Conservation (phyloP, 2,329 filamentous ascomycete genomes). For the Hymenoscyphus occultus region DNA sequence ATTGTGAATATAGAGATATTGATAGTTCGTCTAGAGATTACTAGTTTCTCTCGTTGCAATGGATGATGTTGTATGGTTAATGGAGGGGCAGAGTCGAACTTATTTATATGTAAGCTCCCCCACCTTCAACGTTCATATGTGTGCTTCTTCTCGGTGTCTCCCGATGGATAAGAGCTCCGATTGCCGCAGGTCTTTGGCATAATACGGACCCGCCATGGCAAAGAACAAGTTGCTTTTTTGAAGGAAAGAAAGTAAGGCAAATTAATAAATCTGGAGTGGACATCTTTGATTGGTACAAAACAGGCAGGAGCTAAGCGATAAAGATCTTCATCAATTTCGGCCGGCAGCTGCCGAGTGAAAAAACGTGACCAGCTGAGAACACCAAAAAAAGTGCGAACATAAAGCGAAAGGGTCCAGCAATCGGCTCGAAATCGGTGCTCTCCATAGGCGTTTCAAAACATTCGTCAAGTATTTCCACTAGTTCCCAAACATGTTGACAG, state of each 20-base stretch:
- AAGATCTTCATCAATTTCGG: neutral
- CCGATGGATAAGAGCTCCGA: conserved; percentile 8
- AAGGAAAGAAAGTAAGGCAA: neutral
- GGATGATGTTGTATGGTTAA: neutral
- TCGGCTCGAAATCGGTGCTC: too few species aligned
- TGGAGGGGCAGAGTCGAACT: neutral
- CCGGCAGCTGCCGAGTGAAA: neutral
- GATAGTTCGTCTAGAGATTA: neutral
- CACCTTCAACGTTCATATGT: conserved; percentile 4
- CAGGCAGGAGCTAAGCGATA: conserved; percentile 3
- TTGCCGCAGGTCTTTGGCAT: conserved; percentile 10
- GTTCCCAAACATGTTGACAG: too few species aligned
- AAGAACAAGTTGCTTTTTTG: neutral
- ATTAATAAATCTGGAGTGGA: neutral
- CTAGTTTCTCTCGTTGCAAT: neutral
- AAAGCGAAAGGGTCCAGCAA: too few species aligned
- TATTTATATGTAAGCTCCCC: neutral
- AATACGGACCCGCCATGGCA: conserved; percentile 14
- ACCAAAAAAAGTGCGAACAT: too few species aligned
- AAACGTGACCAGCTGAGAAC: neutral
- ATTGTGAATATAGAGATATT: conserved; percentile 22
- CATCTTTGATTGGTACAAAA: neutral
- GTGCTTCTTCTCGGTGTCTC: neutral
- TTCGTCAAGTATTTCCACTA: too few species aligned
- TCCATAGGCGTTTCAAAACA: too few species aligned